Evolutionary conservation across 208 protist genomes (phyloP).

Genomic region (Acanthamoeba healyi): DNA sequence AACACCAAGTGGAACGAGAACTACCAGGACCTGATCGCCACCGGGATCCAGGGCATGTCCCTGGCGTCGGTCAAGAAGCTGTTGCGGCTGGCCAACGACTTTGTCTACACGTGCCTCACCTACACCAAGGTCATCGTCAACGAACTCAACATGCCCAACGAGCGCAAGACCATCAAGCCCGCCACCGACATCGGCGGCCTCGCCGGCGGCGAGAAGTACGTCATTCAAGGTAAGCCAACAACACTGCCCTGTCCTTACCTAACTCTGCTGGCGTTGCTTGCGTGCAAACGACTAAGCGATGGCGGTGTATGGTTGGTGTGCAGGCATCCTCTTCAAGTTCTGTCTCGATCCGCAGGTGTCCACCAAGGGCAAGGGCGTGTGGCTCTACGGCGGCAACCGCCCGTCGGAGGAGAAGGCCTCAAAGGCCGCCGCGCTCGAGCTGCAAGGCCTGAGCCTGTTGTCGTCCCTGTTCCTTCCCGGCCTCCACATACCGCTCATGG

Average conservation of each 20-base stretch:
- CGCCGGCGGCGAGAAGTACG: slow-evolving; percentile 8
- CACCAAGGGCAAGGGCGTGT: slow-evolving; percentile 2
- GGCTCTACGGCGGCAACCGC: slow-evolving; percentile 26
- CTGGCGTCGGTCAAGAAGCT: background rate
- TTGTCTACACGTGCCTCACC: slow-evolving; percentile 29
- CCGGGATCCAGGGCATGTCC: background rate
- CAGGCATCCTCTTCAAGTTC: slow-evolving; percentile 47
- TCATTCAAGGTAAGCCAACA: slow-evolving; percentile 20
- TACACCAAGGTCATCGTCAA: slow-evolving; percentile 41
- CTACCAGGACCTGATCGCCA: background rate
- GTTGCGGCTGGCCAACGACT: slow-evolving; percentile 13
- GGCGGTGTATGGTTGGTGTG: no score
- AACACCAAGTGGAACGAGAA: slow-evolving; percentile 20
- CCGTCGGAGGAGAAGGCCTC: background rate
- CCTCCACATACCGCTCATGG: slow-evolving; percentile 11
- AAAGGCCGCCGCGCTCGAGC: slow-evolving; percentile 27
- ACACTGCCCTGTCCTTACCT: background rate
- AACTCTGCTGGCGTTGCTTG: no score
- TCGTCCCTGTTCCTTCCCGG: background rate
- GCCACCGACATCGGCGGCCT: background rate
- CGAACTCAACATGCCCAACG: slow-evolving; percentile 17
- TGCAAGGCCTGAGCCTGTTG: background rate
- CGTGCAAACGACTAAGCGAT: no score
- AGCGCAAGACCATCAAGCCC: slow-evolving; percentile 26
- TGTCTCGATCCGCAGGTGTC: background rate